Conservation (phyloP, 345 rosid genomes). For the Hypericum androsaemum region DNA sequence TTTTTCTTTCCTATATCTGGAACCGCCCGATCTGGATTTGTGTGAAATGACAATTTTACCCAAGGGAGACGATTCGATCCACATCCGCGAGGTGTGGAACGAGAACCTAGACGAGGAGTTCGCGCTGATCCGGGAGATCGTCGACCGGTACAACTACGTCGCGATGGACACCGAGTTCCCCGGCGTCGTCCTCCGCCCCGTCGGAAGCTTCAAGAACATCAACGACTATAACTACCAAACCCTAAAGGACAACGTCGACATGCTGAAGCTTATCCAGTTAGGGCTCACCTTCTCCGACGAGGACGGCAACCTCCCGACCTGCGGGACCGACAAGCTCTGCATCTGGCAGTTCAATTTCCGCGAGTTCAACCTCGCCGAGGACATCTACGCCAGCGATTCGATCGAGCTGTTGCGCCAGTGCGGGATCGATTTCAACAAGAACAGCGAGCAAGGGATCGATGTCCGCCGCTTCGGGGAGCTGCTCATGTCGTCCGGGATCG, state of each 20-base stretch:
- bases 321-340: constrained; percentile 60
- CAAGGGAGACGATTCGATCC: constrained; percentile 48
- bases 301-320: constrained; percentile 67
- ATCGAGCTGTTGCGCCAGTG: constrained; percentile 66
- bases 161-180: constrained; percentile 98
- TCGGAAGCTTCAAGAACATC: constrained; percentile 68
- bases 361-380: constrained; percentile 61
- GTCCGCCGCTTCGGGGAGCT: constrained; percentile 76
- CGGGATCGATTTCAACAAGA: constrained; percentile 79
- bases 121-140: constrained; percentile 65
- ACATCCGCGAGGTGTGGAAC: constrained; percentile 81
- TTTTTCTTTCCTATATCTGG: too few species aligned
- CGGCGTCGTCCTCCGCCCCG: constrained; percentile 73
- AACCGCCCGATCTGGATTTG: constrained; percentile 45
- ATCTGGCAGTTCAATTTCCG: constrained; percentile 94
- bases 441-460: constrained; percentile 65
- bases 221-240: constrained; percentile 68
- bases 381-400: constrained; percentile 71
- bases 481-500: constrained; percentile 78
- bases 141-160: constrained; percentile 43
- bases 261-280: constrained; percentile 73
- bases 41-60: constrained; percentile 42
- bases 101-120: constrained; percentile 74
- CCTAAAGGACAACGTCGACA: constrained; percentile 70
- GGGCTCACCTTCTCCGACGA: constrained; percentile 76